Conservation (phyloP, 164 flowering plant genomes). For the Tetracentron sinense region DNA sequence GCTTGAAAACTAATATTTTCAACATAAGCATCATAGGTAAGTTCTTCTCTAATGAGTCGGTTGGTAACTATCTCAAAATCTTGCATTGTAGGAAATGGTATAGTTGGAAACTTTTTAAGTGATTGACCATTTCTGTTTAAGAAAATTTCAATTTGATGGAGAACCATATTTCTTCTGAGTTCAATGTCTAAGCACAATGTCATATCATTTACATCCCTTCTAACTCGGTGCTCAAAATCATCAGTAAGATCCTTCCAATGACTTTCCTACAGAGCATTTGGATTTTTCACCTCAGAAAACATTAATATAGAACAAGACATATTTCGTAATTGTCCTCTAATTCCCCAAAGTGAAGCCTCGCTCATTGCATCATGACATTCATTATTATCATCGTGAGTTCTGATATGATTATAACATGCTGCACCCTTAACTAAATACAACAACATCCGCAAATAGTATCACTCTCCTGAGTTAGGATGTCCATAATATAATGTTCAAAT, state of each 20-base stretch:
- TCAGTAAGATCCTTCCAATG: background rate
- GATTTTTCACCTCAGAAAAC: background rate
- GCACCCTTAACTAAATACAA: background rate
- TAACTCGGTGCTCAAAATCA: background rate
- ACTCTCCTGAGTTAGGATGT: slow-evolving; percentile 4
- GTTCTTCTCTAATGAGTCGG: background rate
- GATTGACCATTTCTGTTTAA: background rate
- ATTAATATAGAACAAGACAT: background rate
- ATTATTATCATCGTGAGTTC: background rate
- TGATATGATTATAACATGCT: background rate
- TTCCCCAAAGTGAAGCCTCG: background rate
- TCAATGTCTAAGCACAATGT: too few relatives aligned
- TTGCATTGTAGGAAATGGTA: background rate
- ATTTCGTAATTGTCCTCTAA: background rate
- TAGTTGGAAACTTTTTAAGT: background rate
- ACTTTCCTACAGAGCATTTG: background rate
- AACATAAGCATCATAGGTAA: background rate
- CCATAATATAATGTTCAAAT: slow-evolving; percentile 1
- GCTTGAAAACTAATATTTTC: too few relatives aligned
- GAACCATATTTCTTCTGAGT: background rate
- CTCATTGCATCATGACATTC: background rate
- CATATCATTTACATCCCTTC: background rate
- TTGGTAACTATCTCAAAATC: too few relatives aligned
- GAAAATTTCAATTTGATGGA: background rate
- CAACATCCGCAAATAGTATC: slow-evolving; percentile 1